Evolutionary conservation across 208 protist species (phyloP), one percentile per base, ranked within the genome.

Genomic region (Crithidia mellificae): DNA sequence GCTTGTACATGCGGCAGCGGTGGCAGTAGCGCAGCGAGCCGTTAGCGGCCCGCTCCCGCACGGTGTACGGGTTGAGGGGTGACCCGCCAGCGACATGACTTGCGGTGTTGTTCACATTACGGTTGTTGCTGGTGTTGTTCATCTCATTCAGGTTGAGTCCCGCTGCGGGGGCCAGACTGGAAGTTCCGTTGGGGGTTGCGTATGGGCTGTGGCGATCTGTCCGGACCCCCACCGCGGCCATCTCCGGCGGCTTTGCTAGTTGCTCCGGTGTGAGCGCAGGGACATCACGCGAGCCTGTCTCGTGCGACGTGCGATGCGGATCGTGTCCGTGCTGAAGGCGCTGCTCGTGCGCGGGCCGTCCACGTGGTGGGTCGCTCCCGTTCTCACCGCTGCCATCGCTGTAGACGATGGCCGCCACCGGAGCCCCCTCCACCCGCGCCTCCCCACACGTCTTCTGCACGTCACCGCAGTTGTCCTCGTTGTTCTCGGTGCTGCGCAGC

Each of bases 1-100:
- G 91, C 57, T 97, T 96, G 78, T 82, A 93, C 25, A 80, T 51
- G 1, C 74, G 11, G 58, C 93, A 97, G 2, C 5, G 12, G 20
- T 54, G 11, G 76, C 93, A 97, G 73, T 74, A 93, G 0, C 88
- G 88, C 19, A 90, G 56, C 2, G 62, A 12, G 15, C 82, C 78
- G 30, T 52, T 44, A 14, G 54, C 70, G 53, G 77, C 70, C 22
- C 90, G 39, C 44, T 77, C 29, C 2, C 19, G 58, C 14, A 93
- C 87, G 2, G 27, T 52, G 54, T 88, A 71, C 4, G 58, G 61
- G 53, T 94, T 94, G 32, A 41, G 20, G 29, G 30, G 47, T 0
- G 25, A 22, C n/a, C 27, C 51, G 22, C 22, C 53, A 39, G 41
- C 5, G 12, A n/a, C n/a, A n/a, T n/a, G n/a, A n/a, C n/a, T n/a